These are phyloP conservation scores for Diplocarpon mali DNA, from an alignment of 2,329 filamentous ascomycete genomes.

Conservation along the genomic window DNA sequence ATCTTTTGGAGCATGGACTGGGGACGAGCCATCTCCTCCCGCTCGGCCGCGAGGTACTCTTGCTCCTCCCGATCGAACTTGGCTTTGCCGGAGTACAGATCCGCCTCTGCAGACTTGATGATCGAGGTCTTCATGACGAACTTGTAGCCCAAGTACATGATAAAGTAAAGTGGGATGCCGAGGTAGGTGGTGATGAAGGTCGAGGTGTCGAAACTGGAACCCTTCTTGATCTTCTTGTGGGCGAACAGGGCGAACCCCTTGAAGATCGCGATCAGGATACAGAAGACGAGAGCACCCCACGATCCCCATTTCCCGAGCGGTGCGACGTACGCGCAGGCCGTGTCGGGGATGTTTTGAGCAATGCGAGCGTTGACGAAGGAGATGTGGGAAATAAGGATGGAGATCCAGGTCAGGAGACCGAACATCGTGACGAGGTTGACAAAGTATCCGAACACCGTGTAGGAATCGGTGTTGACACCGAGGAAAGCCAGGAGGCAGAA, in stretches of 20 bases:
- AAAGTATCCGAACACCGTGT: constrained; percentile 59
- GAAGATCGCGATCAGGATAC: constrained; percentile 62
- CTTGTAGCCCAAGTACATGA: constrained; percentile 47
- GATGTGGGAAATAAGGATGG: constrained; percentile 57
- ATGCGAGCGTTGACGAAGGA: constrained; percentile 51
- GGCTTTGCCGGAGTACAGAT: constrained; percentile 47
- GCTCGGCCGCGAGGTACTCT: constrained; percentile 17
- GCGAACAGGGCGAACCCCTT: constrained; percentile 68
- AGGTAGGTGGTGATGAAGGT: constrained; percentile 54
- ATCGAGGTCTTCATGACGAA: constrained; percentile 31
- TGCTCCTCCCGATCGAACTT: constrained; percentile 49
- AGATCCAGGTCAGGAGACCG: constrained; percentile 27
- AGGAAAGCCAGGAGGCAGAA: constrained; percentile 59
- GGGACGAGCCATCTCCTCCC: constrained; percentile 13
- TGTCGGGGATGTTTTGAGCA: constrained; percentile 46
- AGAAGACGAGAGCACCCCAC: constrained; percentile 56
- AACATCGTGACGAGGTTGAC: constrained; percentile 46
- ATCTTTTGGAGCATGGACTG: constrained; percentile 19
- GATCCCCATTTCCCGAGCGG: constrained; percentile 64
- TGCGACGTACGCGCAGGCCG: constrained; percentile 50
- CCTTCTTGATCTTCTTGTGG: constrained; percentile 41
- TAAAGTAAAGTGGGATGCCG: constrained; percentile 51
- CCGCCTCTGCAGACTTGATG: constrained; percentile 38
- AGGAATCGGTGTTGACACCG: constrained; percentile 46
- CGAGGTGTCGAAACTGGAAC: constrained; percentile 45